Conservation (phyloP, 805 yeast genomes). For the Myxozyma lipomycoides region DNA sequence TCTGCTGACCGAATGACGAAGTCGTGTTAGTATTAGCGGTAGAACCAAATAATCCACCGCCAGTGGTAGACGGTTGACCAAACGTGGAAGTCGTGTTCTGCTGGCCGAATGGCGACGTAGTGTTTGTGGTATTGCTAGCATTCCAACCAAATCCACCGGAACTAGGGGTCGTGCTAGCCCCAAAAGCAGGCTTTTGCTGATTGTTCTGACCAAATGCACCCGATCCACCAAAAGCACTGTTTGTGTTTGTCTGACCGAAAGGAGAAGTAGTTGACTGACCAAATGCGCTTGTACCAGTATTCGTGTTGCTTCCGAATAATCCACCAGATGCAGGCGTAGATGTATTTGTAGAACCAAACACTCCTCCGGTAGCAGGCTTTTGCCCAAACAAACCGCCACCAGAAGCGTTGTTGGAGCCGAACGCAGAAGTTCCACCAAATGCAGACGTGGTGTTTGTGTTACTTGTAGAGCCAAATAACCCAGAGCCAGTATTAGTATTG, state of each 20-base stretch:
- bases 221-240: constrained; percentile 41
- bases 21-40: constrained; percentile 5
- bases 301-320: constrained; percentile 25
- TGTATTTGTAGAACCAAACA: constrained; percentile 20
- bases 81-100: constrained; percentile 34
- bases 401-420: constrained; percentile 30
- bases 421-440: constrained; percentile 20
- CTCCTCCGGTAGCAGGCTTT: constrained; percentile 15
- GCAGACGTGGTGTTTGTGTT: constrained; percentile 22
- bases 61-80: constrained; percentile 39
- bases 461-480: constrained; percentile 44
- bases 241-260: constrained; percentile 42
- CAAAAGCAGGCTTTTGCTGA: constrained; percentile 26
- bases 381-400: constrained; percentile 30
- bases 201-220: constrained; percentile 35
- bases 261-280: constrained; percentile 33
- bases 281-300: constrained; percentile 16
- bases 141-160: constrained; percentile 34
- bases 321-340: constrained; percentile 19
- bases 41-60: constrained; percentile 23
- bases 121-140: constrained; percentile 18
- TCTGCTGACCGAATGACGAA: constrained; percentile 24
- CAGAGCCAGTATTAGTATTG: constrained; percentile 27
- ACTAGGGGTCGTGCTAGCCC: constrained; percentile 12
- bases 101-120: constrained; percentile 36